Conservation (phyloP, 352 stramenopile genomes). For the Phytophthora hybrid region DNA sequence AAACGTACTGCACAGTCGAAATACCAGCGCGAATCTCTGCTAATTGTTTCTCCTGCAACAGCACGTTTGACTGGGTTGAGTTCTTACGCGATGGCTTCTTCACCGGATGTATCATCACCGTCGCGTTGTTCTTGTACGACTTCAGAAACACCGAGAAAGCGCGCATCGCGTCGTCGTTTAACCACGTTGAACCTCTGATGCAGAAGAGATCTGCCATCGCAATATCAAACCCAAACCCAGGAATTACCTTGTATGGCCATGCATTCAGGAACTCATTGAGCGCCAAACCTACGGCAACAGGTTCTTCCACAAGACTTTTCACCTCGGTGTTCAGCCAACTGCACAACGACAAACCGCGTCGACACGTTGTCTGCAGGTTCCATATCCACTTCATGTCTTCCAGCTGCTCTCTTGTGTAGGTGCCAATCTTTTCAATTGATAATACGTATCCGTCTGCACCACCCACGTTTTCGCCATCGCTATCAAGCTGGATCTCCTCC, state of each 20-base stretch:
- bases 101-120: conserved; percentile 1
- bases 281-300: not conserved
- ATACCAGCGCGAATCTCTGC: conserved; percentile 9
- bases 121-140: conserved; percentile 4
- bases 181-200: too few species aligned
- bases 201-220: too few species aligned
- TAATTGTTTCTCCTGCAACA: conserved; percentile 5
- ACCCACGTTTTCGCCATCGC: not conserved
- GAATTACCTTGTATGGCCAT: too few species aligned
- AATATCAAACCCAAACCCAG: too few species aligned
- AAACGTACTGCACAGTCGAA: conserved; percentile 3
- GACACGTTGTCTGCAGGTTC: conserved; percentile 12
- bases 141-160: conserved; percentile 9
- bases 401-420: not conserved
- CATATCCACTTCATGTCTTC: conserved; percentile 24
- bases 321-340: conserved; percentile 13
- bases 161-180: conserved; percentile 7
- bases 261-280: not conserved
- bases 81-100: not conserved
- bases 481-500: not conserved
- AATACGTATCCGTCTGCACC: not conserved
- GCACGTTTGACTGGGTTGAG: too few species aligned
- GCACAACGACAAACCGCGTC: conserved; percentile 3
- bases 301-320: not conserved
- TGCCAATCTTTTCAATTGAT: conserved; percentile 12